A percentile compares a stretch with the other conserved stretches of the same genome.
Evolutionary conservation across 2,329 filamentous ascomycete genomes (phyloP).

Genomic region (Fusarium sp.): DNA sequence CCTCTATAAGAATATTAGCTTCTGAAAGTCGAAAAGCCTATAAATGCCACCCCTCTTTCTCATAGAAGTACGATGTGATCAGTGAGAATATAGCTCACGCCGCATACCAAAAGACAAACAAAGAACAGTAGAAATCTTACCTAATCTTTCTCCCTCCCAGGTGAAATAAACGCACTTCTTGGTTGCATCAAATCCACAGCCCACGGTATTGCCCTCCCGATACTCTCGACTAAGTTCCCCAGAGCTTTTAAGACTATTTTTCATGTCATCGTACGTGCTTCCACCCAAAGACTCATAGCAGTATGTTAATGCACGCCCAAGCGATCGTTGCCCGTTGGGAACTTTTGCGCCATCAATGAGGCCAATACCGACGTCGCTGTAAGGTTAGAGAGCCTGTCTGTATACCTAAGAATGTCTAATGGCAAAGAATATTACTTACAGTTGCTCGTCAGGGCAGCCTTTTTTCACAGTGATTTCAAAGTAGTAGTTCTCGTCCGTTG

Average conservation of each 20-base stretch:
- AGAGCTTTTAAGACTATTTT: background rate
- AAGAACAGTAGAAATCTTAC: background rate
- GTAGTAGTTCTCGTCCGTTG: background rate
- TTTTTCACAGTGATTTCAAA: background rate
- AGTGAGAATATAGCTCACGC: background rate
- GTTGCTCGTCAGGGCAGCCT: background rate
- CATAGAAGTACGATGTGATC: background rate
- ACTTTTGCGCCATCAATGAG: background rate
- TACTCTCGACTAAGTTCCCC: background rate
- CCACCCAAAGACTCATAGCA: background rate
- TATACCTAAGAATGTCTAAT: background rate
- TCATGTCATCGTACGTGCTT: background rate
- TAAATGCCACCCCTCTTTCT: background rate
- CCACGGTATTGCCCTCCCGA: background rate
- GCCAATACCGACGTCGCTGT: background rate
- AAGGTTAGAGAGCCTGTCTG: background rate
- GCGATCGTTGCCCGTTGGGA: background rate
- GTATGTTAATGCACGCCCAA: background rate
- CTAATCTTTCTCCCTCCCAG: background rate
- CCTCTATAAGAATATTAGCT: background rate
- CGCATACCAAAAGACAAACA: too few species aligned
- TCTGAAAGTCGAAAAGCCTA: background rate
- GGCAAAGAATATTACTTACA: background rate
- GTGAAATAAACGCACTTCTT: background rate
- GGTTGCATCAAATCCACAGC: background rate